Evolutionary conservation across 257 asterid genomes (phyloP).

Genomic region (Oldenlandia corymbosa): DNA sequence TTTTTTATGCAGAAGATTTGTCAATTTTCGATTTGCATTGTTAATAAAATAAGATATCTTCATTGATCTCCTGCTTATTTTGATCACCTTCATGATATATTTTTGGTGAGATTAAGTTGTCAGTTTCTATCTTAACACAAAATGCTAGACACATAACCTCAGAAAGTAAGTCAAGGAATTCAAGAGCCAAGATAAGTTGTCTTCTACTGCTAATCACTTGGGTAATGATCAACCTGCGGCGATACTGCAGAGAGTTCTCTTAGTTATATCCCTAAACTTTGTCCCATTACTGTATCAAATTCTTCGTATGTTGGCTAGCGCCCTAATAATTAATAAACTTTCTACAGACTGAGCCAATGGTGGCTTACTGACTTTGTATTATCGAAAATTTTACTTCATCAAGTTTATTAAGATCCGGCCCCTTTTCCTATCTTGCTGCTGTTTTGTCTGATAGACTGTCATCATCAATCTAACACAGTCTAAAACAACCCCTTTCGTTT

Average conservation of each 20-base stretch:
- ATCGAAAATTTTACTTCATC: too few relatives aligned
- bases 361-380: too few relatives aligned
- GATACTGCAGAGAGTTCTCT: background rate
- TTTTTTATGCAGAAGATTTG: background rate
- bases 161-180: background rate
- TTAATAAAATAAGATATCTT: too few relatives aligned
- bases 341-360: too few relatives aligned
- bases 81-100: background rate
- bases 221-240: background rate
- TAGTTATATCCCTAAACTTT: slow-evolving; percentile 4
- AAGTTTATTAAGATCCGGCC: background rate
- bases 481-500: background rate
- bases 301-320: too few relatives aligned
- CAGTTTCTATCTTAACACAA: too few relatives aligned
- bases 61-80: background rate
- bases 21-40: background rate
- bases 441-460: background rate
- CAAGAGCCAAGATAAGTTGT: background rate
- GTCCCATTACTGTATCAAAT: slow-evolving; percentile 8
- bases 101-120: background rate
- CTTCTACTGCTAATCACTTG: background rate
- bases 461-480: too few relatives aligned
- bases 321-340: too few relatives aligned
- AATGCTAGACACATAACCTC: background rate
- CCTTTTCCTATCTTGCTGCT: background rate